Conservation (phyloP, 164 flowering plant genomes). For the Piper betle region DNA sequence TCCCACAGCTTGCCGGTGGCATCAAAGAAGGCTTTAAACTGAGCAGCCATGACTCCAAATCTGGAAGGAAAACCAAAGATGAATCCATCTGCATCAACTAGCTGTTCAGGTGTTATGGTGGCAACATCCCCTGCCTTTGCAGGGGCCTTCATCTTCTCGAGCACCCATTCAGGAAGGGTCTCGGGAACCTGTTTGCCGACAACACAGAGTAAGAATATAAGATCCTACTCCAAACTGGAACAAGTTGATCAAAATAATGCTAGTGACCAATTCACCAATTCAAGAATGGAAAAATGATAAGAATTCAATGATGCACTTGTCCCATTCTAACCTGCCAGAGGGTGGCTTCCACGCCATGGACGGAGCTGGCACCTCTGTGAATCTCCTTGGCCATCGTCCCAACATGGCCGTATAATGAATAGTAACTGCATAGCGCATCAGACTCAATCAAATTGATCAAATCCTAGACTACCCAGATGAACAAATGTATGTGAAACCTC, state of each 20-base stretch:
- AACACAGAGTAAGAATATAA: too few relatives aligned
- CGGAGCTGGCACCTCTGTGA: conserved; percentile 57
- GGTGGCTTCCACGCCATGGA: conserved; percentile 69
- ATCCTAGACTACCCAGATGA: too few relatives aligned
- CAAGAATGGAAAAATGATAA: not conserved
- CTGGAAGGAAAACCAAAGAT: conserved; percentile 86
- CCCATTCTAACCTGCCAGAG: conserved; percentile 57
- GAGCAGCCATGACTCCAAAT: conserved; percentile 83
- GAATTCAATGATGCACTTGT: not conserved
- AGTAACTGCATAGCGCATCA: conserved; percentile 40
- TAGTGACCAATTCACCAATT: too few relatives aligned
- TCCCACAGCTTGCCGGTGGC: conserved; percentile 50
- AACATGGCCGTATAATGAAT: conserved; percentile 70
- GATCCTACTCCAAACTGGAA: too few relatives aligned
- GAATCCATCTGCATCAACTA: conserved; percentile 75
- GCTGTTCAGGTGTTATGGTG: conserved; percentile 57
- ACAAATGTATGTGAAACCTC: too few relatives aligned
- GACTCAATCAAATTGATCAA: not conserved
- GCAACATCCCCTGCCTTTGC: conserved; percentile 44
- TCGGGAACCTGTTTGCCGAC: conserved; percentile 47
- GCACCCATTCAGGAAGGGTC: conserved; percentile 41
- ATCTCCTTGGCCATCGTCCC: conserved; percentile 63
- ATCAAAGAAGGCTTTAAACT: conserved; percentile 67
- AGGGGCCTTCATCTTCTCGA: conserved; percentile 79
- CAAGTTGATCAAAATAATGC: too few relatives aligned